Evolutionary conservation across 2,329 filamentous ascomycete species (phyloP).

Genomic region (Trichoderma sp.): DNA sequence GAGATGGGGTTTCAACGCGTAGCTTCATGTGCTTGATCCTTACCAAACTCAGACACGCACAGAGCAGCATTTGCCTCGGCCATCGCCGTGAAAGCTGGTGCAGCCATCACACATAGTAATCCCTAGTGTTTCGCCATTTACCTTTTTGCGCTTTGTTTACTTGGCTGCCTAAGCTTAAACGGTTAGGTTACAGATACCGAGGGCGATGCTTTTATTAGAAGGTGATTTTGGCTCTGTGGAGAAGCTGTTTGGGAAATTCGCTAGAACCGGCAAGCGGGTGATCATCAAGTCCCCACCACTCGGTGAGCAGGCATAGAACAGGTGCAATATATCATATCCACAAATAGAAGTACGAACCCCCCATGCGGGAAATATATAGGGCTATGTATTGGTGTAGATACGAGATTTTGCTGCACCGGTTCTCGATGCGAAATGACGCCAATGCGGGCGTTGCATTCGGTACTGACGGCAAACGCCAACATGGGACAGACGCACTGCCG

Average conservation of each 20-base stretch:
- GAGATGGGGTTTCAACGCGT: neutral
- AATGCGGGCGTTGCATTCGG: neutral
- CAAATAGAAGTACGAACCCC: too few species aligned
- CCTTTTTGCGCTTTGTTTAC: neutral
- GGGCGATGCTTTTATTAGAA: neutral
- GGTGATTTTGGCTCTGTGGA: neutral
- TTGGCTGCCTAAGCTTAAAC: conserved; percentile 11
- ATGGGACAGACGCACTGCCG: neutral
- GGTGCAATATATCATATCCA: too few species aligned
- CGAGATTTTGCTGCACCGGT: neutral
- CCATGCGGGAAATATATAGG: neutral
- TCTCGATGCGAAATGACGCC: neutral
- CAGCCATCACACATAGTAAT: neutral
- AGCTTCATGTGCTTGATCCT: neutral
- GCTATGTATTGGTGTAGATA: neutral
- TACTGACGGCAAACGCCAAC: neutral
- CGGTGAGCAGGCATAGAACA: neutral
- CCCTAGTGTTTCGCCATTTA: conserved; percentile 8
- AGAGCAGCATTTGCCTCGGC: neutral
- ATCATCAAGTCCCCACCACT: neutral
- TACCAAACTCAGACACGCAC: neutral
- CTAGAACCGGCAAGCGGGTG: conserved; percentile 10
- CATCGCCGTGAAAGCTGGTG: neutral
- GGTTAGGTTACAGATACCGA: conserved; percentile 14
- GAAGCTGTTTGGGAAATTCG: neutral